Evolutionary conservation across 1,139 yeast species (phyloP), one percentile per base, ranked within the genome.

Genomic region (Candida tropicalis): DNA sequence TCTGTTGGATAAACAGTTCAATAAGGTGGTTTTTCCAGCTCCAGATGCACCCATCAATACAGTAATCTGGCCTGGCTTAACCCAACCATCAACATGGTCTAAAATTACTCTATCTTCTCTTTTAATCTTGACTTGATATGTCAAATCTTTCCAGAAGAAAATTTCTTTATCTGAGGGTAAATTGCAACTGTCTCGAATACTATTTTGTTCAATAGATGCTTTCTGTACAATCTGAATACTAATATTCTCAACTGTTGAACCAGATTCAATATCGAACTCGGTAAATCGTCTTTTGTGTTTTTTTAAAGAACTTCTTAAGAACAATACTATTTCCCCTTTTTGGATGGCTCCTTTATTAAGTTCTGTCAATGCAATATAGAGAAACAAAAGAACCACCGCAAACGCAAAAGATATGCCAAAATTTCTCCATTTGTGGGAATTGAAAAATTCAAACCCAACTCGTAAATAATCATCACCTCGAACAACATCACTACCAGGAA

Each of bases 351-450:
- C 88, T 56, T 82, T 85, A 56, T 84, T 84, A 48, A 67, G 66
- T 65, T 84, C 91, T 47, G 83, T 78, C 48, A 82, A 72, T 6
- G 70, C 37, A 55, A 87, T 63, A 57, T 85, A 84, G 16, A 79
- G 32, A 39, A 53, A 54, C 41, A 84, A 65, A 62, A 85, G 84
- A 62, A 83, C 75, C 16, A 81, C 42, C 27, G 68, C 63, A 56
- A 76, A 87, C 0, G 73, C 88, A 48, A 82, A 44, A 34, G 76
- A 66, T 53, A 89, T 83, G 60, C 96, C 96, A 50, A 81, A 79
- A 57, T 89, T 84, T 68, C 97, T 81, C 97, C 97, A 89, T 59
- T 79, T 78, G 62, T 89, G 91, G 9, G 68, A 47, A 51, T 77
- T 73, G 36, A 61, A 57, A 63, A 85, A 88, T 11, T 59, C 51